Percentiles rank a stretch among this genome's conserved stretches.
phyloP scores from a whole-genome alignment of 2,329 filamentous ascomycete species.

The Nemania sp. region DNA sequence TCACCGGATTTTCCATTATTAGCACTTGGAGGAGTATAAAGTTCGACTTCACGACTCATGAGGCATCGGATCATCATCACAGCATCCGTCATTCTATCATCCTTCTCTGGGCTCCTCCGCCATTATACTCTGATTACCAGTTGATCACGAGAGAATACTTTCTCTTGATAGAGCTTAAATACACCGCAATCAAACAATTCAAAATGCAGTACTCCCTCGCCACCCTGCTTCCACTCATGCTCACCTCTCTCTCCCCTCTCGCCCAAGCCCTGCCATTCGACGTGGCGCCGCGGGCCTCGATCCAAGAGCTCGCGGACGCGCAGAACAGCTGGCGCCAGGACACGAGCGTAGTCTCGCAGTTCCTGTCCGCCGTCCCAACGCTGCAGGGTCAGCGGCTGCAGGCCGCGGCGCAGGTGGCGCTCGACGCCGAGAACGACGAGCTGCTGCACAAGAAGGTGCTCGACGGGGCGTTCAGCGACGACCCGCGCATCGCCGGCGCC shows the following conservation, averaged over 20 bases:
- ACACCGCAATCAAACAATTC: slow-evolving; percentile 6
- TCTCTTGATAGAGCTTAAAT: background rate
- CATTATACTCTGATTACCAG: background rate
- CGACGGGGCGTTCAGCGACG: slow-evolving; percentile 8
- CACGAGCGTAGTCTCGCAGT: slow-evolving; percentile 24
- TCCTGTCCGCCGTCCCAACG: slow-evolving; percentile 15
- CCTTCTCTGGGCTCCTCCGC: background rate
- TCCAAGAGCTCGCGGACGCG: slow-evolving; percentile 17
- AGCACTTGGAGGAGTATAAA: background rate
- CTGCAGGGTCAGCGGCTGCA: slow-evolving; percentile 9
- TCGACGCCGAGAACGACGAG: slow-evolving; percentile 26
- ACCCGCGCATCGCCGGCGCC: slow-evolving; percentile 7
- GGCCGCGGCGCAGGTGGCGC: slow-evolving; percentile 13
- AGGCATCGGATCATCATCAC: background rate
- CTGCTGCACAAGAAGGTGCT: slow-evolving; percentile 24
- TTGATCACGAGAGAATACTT: background rate
- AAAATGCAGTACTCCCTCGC: slow-evolving; percentile 16
- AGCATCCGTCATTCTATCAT: background rate
- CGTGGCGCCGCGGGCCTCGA: background rate
- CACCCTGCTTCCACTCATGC: slow-evolving; percentile 7
- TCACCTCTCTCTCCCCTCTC: slow-evolving; percentile 6
- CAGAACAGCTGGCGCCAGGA: slow-evolving; percentile 21
- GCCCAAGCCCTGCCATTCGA: slow-evolving; percentile 6
- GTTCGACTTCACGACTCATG: background rate
- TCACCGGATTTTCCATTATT: background rate